phyloP scores from a whole-genome alignment of 345 rosid genomes.

The Hypericum perforatum region DNA sequence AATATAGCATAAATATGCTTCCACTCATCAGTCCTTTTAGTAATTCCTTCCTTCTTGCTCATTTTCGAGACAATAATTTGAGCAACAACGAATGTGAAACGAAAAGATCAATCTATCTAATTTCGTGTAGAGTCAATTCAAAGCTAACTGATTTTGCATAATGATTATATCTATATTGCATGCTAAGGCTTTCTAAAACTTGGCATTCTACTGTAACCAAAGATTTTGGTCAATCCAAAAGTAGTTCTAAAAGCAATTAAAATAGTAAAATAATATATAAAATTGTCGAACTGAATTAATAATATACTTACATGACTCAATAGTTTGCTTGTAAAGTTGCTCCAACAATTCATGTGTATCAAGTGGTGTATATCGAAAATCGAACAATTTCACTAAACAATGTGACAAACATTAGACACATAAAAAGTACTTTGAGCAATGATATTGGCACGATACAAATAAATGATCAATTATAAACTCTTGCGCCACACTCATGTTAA shows the following conservation, averaged over 20 bases:
- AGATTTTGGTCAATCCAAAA: conserved; percentile 53
- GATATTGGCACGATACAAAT: too few species aligned
- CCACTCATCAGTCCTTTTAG: conserved; percentile 54
- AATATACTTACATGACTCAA: conserved; percentile 65
- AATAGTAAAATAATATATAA: too few species aligned
- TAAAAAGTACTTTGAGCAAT: too few species aligned
- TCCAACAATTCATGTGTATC: conserved; percentile 75
- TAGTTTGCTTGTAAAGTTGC: conserved; percentile 53
- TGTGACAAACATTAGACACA: too few species aligned
- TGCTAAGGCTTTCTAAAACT: conserved; percentile 70
- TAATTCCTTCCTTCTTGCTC: conserved; percentile 73
- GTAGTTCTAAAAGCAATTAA: conserved; percentile 47
- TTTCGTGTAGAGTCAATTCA: not conserved
- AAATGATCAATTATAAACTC: conserved; percentile 75
- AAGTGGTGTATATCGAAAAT: conserved; percentile 67
- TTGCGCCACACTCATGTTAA: conserved; percentile 60
- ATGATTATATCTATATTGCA: conserved; percentile 22
- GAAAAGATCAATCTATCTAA: not conserved
- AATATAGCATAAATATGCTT: conserved; percentile 75
- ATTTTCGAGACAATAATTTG: conserved; percentile 76
- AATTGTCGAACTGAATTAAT: too few species aligned
- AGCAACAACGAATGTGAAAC: conserved; percentile 17
- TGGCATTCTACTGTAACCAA: conserved; percentile 60
- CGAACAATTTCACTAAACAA: too few species aligned
- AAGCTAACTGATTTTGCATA: conserved; percentile 6